phyloP scores from a whole-genome alignment of 805 yeast genomes.

The Grigorovia transvaalensis region DNA sequence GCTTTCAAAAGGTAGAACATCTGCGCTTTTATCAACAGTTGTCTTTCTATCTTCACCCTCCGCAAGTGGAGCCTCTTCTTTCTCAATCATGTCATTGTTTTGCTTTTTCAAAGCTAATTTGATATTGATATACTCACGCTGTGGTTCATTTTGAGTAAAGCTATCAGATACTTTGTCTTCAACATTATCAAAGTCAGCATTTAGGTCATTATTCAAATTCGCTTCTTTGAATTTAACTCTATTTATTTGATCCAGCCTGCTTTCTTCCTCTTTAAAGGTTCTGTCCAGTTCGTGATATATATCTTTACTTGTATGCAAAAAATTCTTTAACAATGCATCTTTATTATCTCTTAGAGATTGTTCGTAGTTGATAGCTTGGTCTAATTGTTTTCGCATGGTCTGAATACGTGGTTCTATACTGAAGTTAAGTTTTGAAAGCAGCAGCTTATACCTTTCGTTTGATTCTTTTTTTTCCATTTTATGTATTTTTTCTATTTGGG shows the following conservation, averaged over 20 bases:
- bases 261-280: conserved; percentile 17
- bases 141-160: background rate
- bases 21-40: background rate
- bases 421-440: conserved; percentile 9
- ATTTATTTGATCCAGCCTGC: conserved; percentile 9
- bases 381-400: conserved; percentile 8
- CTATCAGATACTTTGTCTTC: background rate
- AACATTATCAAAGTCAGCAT: background rate
- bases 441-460: conserved; percentile 9
- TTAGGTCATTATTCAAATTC: background rate
- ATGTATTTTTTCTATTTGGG: conserved; percentile 8
- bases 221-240: conserved; percentile 5
- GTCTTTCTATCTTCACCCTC: background rate
- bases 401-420: conserved; percentile 14
- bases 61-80: background rate
- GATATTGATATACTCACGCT: conserved; percentile 10
- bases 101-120: conserved; percentile 19
- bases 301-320: conserved; percentile 16
- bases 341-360: conserved; percentile 6
- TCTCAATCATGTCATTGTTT: conserved; percentile 8
- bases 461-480: conserved; percentile 10
- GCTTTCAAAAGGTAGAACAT: conserved; percentile 7
- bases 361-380: conserved; percentile 13
- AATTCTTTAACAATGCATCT: conserved; percentile 16
- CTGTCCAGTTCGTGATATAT: conserved; percentile 21